These are phyloP conservation scores for Mollisia scopiformis DNA, from an alignment of 2,329 filamentous ascomycete genomes.

Conservation along the genomic window DNA sequence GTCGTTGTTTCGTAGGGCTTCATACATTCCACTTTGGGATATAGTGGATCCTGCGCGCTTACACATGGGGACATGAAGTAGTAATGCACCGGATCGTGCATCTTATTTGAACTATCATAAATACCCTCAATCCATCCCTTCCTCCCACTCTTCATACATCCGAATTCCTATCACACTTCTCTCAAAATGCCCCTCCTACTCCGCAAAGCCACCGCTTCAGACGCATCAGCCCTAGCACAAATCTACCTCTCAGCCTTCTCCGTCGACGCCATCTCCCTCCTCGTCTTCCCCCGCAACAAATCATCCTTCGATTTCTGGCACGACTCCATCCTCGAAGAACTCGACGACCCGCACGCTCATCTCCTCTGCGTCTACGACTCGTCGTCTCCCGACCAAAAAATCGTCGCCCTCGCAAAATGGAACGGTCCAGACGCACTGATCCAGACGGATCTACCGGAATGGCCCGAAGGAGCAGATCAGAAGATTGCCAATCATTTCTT, in stretches of 20 bases:
- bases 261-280: constrained; percentile 40
- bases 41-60: neutral
- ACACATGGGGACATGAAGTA: too few relatives aligned
- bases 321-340: constrained; percentile 39
- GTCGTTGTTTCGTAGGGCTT: neutral
- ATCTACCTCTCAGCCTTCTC: constrained; percentile 51
- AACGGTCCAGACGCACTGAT: constrained; percentile 31
- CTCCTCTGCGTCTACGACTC: constrained; percentile 45
- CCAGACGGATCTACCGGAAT: constrained; percentile 36
- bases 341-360: constrained; percentile 42
- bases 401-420: constrained; percentile 55
- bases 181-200: constrained; percentile 34
- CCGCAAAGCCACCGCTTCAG: constrained; percentile 43
- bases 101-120: too few relatives aligned
- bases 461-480: constrained; percentile 44
- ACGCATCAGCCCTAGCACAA: constrained; percentile 44
- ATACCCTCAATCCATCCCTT: neutral
- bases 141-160: neutral
- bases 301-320: constrained; percentile 39
- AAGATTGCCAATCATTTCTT: constrained; percentile 46
- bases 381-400: constrained; percentile 19
- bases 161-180: neutral
- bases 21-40: neutral
- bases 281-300: constrained; percentile 40
- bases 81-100: too few relatives aligned